Evolutionary conservation across 2,329 filamentous ascomycete species (phyloP), one percentile per base, ranked within the genome.

Genomic region (Sclerotinia trifoliorum): DNA sequence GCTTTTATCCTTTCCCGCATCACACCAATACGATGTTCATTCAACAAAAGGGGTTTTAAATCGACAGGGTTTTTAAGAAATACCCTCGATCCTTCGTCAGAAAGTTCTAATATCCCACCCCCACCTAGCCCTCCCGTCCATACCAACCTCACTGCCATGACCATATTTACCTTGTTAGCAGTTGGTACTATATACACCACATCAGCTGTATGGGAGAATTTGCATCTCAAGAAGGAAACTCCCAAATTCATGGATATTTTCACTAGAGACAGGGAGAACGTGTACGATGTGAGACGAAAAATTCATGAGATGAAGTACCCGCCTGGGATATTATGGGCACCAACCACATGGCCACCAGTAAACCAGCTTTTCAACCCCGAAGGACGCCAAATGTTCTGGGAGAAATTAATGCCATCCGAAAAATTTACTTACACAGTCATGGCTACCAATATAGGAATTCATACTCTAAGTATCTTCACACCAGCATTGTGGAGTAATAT

Each of bases 391-490:
- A 42, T n/a, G 15, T 65, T 65, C 49, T 55, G 62, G 49, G 35
- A 17, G 11, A 32, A 26, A 24, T 44, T 56, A 17, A 21, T 65
- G 49, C 62, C 62, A 6, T 39, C 51, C 5, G 39, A 54, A 24
- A 55, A 65, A 24, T 44, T 65, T 11, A 65, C 62, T 10, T 65
- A 65, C 24, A 29, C 62, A 10, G 29, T 65, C 42, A 55, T 65
- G 48, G 35, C 32, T 5, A 24, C 39, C 0, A 65, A 65, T 55
- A 19, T 56, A 55, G 48, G 39, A 65, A 48, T 65, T 2, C 62
- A 65, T 44, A 35, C 62, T 6, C 21, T 65, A 2, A 26, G 62
- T 11, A 29, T 19, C 19, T 24, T 65, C 7, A 35, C 35, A 17
- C 62, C 62, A 17, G 21, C 17, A 44, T 56, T 65, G n/a, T 65